Evolutionary conservation across 148 eudicot genomes (phyloP).

Genomic region (Camellia granthamiana): DNA sequence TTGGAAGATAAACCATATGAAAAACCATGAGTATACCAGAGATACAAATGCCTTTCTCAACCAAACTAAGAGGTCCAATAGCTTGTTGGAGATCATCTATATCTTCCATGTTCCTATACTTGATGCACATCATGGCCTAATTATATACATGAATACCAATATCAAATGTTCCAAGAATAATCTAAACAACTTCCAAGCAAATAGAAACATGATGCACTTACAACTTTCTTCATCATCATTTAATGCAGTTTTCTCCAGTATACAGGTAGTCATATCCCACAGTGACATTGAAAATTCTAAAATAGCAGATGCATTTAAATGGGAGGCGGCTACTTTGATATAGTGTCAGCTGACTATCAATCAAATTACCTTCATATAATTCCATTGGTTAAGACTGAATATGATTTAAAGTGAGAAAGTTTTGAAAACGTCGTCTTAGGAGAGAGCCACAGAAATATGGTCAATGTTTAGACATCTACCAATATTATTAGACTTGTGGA

Average conservation of each 20-base stretch:
- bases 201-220: constrained; percentile 33
- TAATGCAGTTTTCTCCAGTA: constrained; percentile 65
- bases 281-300: constrained; percentile 94
- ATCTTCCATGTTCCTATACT: background rate
- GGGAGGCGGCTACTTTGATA: background rate
- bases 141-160: background rate
- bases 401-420: too few species aligned
- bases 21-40: too few species aligned
- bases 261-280: constrained; percentile 78
- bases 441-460: too few species aligned
- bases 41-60: too few species aligned
- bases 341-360: background rate
- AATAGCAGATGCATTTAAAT: constrained; percentile 27
- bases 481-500: too few species aligned
- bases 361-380: too few species aligned
- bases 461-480: too few species aligned
- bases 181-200: constrained; percentile 14
- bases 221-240: constrained; percentile 71
- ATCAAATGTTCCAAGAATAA: background rate
- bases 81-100: background rate
- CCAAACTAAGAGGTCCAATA: background rate
- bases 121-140: background rate
- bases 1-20: too few species aligned
- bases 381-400: too few species aligned
- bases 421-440: too few species aligned